Evolutionary conservation across 148 eudicot genomes (phyloP).

Genomic region (Chenopodium quinoa): DNA sequence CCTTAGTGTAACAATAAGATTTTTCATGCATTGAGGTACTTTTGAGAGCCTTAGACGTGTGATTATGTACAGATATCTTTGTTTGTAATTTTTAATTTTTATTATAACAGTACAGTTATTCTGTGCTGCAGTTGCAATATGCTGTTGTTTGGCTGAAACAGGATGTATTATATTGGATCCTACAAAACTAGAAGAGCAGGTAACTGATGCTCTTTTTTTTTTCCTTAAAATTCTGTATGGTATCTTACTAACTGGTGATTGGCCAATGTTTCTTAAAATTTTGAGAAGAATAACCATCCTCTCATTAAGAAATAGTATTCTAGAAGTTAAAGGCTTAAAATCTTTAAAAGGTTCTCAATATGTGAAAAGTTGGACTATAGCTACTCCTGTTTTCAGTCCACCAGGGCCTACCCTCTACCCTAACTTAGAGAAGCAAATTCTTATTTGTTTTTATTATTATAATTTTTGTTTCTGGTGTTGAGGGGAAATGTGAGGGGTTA

Average conservation of each 20-base stretch:
- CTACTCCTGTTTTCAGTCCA: no score
- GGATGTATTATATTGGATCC: slow-evolving; percentile 77
- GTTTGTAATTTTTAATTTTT: neutral
- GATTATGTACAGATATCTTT: neutral
- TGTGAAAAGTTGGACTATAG: neutral
- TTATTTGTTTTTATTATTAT: neutral
- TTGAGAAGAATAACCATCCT: neutral
- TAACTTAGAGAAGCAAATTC: no score
- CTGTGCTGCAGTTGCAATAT: slow-evolving; percentile 66
- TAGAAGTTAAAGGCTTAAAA: no score
- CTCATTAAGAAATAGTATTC: neutral
- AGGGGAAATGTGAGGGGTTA: neutral
- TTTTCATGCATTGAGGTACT: neutral
- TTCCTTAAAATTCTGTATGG: neutral
- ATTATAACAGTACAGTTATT: slow-evolving; percentile 15
- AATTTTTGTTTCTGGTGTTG: neutral
- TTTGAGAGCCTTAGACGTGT: neutral
- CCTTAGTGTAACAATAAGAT: neutral
- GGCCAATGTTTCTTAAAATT: neutral
- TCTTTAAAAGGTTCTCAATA: neutral
- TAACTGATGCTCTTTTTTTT: slow-evolving; percentile 15
- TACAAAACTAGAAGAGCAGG: slow-evolving; percentile 86
- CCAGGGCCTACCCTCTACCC: no score
- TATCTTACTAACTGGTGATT: neutral
- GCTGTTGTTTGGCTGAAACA: slow-evolving; percentile 65